Conservation (phyloP, 2,329 filamentous ascomycete genomes). For the Botrytis galanthina region DNA sequence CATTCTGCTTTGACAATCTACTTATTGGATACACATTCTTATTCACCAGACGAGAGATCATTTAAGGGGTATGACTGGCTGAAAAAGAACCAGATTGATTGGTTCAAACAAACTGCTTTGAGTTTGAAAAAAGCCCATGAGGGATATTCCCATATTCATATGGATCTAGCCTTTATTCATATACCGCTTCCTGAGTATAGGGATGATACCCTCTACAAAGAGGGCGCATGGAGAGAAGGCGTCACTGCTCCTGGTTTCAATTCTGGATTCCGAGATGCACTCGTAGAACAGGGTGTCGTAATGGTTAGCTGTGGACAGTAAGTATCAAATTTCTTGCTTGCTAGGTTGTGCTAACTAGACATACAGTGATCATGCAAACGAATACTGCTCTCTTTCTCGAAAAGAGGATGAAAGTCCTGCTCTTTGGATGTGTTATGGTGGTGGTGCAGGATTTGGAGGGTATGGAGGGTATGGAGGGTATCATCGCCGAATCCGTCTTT, state of each 20-base stretch:
- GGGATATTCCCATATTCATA: constrained; percentile 86
- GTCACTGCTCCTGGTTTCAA: constrained; percentile 89
- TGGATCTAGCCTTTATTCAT: constrained; percentile 96
- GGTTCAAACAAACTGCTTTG: constrained; percentile 81
- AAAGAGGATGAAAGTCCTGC: constrained; percentile 51
- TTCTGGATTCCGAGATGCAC: constrained; percentile 85
- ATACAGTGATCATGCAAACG: constrained; percentile 84
- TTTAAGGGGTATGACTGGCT: constrained; percentile 97
- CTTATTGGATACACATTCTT: constrained; percentile 87
- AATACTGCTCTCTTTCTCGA: constrained; percentile 76
- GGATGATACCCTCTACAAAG: constrained; percentile 54
- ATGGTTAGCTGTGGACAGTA: constrained; percentile 91
- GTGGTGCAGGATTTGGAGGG: constrained; percentile 87
- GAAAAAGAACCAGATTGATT: constrained; percentile 88
- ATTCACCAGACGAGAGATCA: constrained; percentile 83
- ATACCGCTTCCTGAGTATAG: constrained; percentile 92
- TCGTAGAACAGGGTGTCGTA: constrained; percentile 80
- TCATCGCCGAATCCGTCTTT: constrained; percentile 79
- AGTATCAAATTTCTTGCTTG: constrained; percentile 40
- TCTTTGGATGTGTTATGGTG: constrained; percentile 98
- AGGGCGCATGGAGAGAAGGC: constrained; percentile 76
- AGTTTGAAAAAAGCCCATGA: constrained; percentile 73
- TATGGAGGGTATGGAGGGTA: constrained; percentile 91
- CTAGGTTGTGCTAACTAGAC: constrained; percentile 25
- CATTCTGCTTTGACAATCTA: constrained; percentile 95